Evolutionary conservation across 805 yeast species (phyloP), one percentile per base, ranked within the genome.

Genomic region (Candida quercuum): DNA sequence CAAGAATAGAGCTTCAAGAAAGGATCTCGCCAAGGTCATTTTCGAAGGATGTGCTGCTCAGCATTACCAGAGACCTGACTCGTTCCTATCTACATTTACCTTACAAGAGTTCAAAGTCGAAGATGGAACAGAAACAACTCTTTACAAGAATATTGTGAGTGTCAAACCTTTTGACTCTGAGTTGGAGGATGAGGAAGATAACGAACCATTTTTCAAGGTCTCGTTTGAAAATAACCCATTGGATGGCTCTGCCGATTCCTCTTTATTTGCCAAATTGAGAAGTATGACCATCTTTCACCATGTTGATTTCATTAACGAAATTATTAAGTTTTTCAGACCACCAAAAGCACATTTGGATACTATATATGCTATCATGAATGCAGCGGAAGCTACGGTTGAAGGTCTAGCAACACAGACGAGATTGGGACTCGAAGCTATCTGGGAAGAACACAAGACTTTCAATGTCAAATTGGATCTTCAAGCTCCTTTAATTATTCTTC

Each of bases 361-460:
- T 0, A 78, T 93, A 17, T 91, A 88, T 26, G 93, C 93, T 9
- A 76, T 94, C 19, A 76, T 93, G 76, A 81, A 77, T 58, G 98
- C 96, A 1, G 99, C 99, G 0, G 96, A 89, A 44, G 86, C 89
- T 0, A 89, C 96, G 0, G 83, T 93, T 40, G 96, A 88, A 52
- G 97, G 94, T 2, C 67, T 93, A 45, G 81, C 97, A 0, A 69
- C 80, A 19, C 96, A 88, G 56, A 93, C 98, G 0, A 69, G 96
- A 51, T 72, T 93, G 44, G 98, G 98, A 0, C 69, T 93, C 16
- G 95, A 91, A 61, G 88, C 93, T 47, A 93, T 96, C 0, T 69
- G 94, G 48, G 95, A 88, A 44, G 96, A 91, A 51, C 99, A 93
- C 61, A 89, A 88, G 56, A 91, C 98, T 0, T 61, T 88, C 40